Base-by-base conservation (phyloP, 257 asterid species). In the Eustoma russellianum region DNA sequence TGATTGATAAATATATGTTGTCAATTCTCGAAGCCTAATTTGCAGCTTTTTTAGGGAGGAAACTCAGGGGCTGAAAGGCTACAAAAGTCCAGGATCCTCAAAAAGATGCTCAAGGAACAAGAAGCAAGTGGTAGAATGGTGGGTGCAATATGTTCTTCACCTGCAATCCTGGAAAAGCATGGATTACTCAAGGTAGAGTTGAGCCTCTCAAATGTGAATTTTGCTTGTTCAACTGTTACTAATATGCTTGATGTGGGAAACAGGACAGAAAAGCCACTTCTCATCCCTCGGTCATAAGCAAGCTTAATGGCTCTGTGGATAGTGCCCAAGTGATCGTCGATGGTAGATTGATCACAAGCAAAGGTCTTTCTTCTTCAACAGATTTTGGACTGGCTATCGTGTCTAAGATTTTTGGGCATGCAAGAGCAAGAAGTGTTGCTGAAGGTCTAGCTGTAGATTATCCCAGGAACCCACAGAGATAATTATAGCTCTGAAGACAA, bases 361-460 rank as follows among this genome's bases (percentile, higher is more conserved):
- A 75, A 60, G 96, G 96, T 49, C 75, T 84, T 60, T 53, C 86
- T 35, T 75, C 78, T 38, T 65, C 93, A 33, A 70, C 78, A 8
- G 80, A 80, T 64, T 91, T 87, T 55, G 80, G 84, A 43, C 81
- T 91, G 66, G 78, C 83, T 56, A 72, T 87, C 47, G 96, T 91
- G 12, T 66, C 78, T 49, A 91, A 91, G 83, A 77, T 91, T 60
- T 91, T 86, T 48, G 94, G 98, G 65, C 70, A 70, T 48, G 75
- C 89, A 15, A 80, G 98, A 65, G 94, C 95, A 5, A 84, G 94
- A 78, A 87, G 98, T 51, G 96, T 91, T 62, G 98, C 98, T 0
- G 95, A 82, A 64, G 98, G 96, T 55, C 83, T 91, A 18, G 98
- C 87, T 33, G 72, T 76, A 17, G 75, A 90, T 73, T 83, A 89